These are phyloP conservation scores for Perilla frutescens DNA, from an alignment of 257 asterid species.

Conservation along the genomic window DNA sequence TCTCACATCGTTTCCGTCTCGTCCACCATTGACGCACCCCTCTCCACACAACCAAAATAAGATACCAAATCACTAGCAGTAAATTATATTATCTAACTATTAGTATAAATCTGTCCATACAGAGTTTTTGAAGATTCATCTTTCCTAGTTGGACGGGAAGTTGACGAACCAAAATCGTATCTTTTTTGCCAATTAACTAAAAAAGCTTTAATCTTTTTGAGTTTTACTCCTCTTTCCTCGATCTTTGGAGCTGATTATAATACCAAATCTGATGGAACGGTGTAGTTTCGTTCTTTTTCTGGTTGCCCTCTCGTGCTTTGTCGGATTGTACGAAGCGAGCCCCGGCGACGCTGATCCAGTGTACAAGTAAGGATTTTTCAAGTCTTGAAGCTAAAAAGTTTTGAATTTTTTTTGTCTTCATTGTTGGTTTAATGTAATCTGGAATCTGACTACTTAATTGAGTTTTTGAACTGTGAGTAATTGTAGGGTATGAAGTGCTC, in stretches of 20 bases:
- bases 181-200: constrained; percentile 20
- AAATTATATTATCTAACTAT: no score
- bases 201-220: constrained; percentile 13
- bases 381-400: background rate
- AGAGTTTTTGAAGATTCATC: constrained; percentile 2
- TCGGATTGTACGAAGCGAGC: constrained; percentile 57
- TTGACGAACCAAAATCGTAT: constrained; percentile 39
- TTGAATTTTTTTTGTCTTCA: background rate
- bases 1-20: constrained; percentile 28
- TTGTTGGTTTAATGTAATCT: constrained; percentile 4
- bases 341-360: constrained; percentile 84
- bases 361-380: constrained; percentile 53
- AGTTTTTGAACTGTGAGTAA: background rate
- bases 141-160: constrained; percentile 37
- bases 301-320: constrained; percentile 44
- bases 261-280: constrained; percentile 49
- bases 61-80: background rate
- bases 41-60: constrained; percentile 14
- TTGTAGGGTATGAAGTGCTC: constrained; percentile 11
- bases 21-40: constrained; percentile 30
- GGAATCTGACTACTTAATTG: constrained; percentile 19
- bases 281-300: constrained; percentile 51
- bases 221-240: constrained; percentile 14
- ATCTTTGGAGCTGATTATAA: background rate
- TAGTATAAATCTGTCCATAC: background rate